Base-by-base conservation (phyloP, 2,329 filamentous ascomycete species). In the Paradendryphiella salina region DNA sequence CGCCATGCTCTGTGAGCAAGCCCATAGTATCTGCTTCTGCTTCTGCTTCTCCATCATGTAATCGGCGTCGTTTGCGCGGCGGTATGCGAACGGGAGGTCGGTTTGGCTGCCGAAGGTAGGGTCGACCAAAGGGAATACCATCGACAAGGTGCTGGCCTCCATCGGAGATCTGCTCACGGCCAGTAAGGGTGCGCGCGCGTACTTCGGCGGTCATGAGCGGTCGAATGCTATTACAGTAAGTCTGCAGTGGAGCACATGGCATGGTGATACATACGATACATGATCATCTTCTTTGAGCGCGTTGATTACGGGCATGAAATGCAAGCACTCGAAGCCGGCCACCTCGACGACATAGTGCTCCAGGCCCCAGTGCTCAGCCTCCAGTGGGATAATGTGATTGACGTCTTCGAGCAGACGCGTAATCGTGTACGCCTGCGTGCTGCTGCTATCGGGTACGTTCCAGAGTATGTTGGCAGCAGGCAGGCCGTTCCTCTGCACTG, bases 321-420 rank as follows among this genome's bases (percentile, higher is more conserved):
- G 93, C 49, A 96, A 75, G 63, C 90, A 94, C 74, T 97, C 93
- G 60, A 89, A 96, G 37, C 82, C 85, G 14, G 74, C 77, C 3
- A 96, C 80, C 72, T 95, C 89, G 23, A 96, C 89, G 7, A 83
- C 83, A 72, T 97, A 97, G 69, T 96, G 90, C 65, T 96, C 92
- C 3, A 96, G 75, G 0, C 90, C 90, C 90, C 90, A 96, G 52
- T 90, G 80, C 33, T 80, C 80, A 49, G 86, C 85, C 75, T 96
- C 91, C 0, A 97, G 82, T 0, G 92, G 91, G 1, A 96, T 77
- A 13, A 88, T 80, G 35, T 89, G 83, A 73, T 95, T 92, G 60
- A 96, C 79, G 54, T 90, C 82, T 57, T 88, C 84, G 31, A 96
- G 79, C 2, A 96, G 82, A 60, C 87, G 84, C 23, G 88, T 82